Conservation (phyloP, 2,329 filamentous ascomycete genomes). For the Diaporthe citrichinensis region DNA sequence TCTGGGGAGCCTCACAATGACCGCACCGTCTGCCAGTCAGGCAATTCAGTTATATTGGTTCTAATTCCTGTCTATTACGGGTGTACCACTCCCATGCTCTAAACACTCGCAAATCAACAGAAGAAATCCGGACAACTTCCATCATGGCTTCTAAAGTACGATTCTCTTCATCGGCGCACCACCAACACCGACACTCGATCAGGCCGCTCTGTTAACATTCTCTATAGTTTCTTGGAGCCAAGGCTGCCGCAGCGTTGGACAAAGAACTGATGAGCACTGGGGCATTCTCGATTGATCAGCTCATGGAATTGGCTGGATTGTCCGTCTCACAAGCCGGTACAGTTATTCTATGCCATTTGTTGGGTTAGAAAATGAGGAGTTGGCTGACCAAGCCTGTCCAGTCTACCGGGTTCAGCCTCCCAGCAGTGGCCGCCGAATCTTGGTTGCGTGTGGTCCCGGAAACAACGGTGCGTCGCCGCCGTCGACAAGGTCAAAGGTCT, state of each 20-base stretch:
- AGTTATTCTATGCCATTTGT: conserved; percentile 43
- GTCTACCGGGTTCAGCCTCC: conserved; percentile 89
- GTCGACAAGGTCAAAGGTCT: conserved; percentile 10
- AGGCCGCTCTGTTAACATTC: conserved; percentile 44
- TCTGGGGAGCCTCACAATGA: conserved; percentile 3
- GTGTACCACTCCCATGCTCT: not conserved
- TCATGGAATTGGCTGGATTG: conserved; percentile 96
- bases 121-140: not conserved
- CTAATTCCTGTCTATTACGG: not conserved
- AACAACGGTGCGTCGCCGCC: conserved; percentile 70
- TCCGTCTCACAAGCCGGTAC: conserved; percentile 91
- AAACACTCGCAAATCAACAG: too few species aligned
- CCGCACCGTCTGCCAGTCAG: not conserved
- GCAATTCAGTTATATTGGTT: not conserved
- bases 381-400: conserved; percentile 51
- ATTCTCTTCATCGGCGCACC: not conserved
- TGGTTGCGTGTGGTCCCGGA: conserved; percentile 92
- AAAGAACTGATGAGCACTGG: conserved; percentile 92
- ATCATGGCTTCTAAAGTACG: conserved; percentile 53
- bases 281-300: conserved; percentile 93
- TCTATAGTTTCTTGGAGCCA: conserved; percentile 83
- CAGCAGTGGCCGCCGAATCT: conserved; percentile 77
- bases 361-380: not conserved
- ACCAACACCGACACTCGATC: not conserved
- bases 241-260: conserved; percentile 90